Conservation (phyloP, 306 rosid species). For the Macrotyloma uniflorum region DNA sequence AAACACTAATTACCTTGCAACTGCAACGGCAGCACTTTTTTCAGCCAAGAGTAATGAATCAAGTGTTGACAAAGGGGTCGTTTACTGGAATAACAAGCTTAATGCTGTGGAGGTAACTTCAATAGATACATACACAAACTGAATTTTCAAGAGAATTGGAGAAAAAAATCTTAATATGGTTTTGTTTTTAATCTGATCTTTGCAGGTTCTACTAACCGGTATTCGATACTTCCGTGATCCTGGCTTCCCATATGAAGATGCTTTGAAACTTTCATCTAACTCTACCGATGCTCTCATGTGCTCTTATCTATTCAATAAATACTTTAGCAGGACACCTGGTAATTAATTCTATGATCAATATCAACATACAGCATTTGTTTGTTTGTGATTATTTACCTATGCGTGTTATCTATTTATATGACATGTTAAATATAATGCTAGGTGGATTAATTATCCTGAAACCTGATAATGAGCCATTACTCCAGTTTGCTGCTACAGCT, state of each 20-base stretch:
- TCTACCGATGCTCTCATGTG: slow-evolving; percentile 62
- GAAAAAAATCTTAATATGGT: not conserved
- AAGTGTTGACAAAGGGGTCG: slow-evolving; percentile 52
- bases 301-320: slow-evolving; percentile 53
- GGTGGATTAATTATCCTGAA: slow-evolving; percentile 72
- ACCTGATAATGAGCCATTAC: slow-evolving; percentile 51
- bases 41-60: slow-evolving; percentile 52
- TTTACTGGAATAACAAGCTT: slow-evolving; percentile 82
- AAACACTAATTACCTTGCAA: slow-evolving; percentile 51
- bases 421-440: slow-evolving; percentile 31
- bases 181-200: not conserved
- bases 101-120: slow-evolving; percentile 60
- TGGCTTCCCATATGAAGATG: slow-evolving; percentile 62
- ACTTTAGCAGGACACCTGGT: slow-evolving; percentile 62
- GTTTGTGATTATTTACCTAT: not conserved
- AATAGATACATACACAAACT: slow-evolving; percentile 16
- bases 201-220: slow-evolving; percentile 70
- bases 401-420: slow-evolving; percentile 14
- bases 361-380: not conserved
- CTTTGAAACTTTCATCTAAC: slow-evolving; percentile 51
- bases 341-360: slow-evolving; percentile 34
- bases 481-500: slow-evolving; percentile 79
- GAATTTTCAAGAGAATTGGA: not conserved
- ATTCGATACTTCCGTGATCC: slow-evolving; percentile 67
- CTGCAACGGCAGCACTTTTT: slow-evolving; percentile 49